A percentile compares a stretch with the other conserved stretches of the same genome.
These are phyloP conservation scores for Crucibulum laeve DNA, from an alignment of 768 basidiomycete species.

Conservation along the genomic window DNA sequence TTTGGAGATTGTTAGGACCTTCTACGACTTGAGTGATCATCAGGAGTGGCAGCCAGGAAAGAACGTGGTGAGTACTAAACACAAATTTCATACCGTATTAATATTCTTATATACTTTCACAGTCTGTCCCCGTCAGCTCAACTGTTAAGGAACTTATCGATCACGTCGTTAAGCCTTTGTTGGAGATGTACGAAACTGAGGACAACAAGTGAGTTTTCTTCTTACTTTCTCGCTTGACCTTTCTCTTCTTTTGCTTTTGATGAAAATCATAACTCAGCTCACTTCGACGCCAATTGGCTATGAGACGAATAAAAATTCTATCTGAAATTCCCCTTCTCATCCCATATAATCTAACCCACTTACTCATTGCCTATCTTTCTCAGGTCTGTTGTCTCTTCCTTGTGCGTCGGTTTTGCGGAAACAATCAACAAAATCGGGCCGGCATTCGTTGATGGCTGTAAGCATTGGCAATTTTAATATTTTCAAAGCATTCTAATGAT, in stretches of 20 bases:
- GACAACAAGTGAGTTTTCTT: conserved; percentile 87
- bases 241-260: conserved; percentile 24
- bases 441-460: conserved; percentile 75
- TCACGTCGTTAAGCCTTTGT: conserved; percentile 65
- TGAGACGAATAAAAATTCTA: conserved; percentile 46
- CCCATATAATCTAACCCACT: conserved; percentile 5
- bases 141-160: conserved; percentile 78
- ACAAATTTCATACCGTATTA: background rate
- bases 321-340: conserved; percentile 25
- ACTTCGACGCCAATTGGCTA: conserved; percentile 62
- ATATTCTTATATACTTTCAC: conserved; percentile 9
- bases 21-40: conserved; percentile 84
- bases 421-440: conserved; percentile 91
- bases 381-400: conserved; percentile 82
- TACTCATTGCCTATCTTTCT: conserved; percentile 15
- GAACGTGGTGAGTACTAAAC: conserved; percentile 43
- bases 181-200: conserved; percentile 90
- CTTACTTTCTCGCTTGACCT: conserved; percentile 3
- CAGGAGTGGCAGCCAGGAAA: conserved; percentile 81
- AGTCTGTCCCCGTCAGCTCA: conserved; percentile 52
- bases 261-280: conserved; percentile 71
- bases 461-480: conserved; percentile 21
- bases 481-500: background rate
- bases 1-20: conserved; percentile 83
- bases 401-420: conserved; percentile 88